phyloP scores from a whole-genome alignment of 1,284 basidiomycete species.

The Fomitopsis schrenkii region DNA sequence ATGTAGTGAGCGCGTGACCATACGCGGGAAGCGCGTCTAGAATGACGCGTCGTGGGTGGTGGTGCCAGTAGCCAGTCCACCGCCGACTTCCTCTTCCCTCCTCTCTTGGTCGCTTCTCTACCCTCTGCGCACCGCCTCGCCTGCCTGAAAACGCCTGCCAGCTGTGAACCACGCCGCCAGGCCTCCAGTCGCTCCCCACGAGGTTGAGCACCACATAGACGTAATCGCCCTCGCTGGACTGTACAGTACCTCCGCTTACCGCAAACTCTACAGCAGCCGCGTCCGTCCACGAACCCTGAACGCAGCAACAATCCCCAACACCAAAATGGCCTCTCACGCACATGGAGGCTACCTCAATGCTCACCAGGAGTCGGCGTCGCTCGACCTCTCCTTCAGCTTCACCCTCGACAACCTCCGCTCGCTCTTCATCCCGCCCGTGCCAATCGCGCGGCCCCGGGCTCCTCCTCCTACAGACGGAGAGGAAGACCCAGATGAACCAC shows the following conservation, averaged over 20 bases:
- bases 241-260: not conserved
- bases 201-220: not conserved
- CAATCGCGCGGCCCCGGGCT: not conserved
- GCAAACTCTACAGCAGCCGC: not conserved
- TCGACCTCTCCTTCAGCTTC: constrained; percentile 8
- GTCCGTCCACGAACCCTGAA: not conserved
- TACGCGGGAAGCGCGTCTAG: no score
- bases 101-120: not conserved
- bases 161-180: not conserved
- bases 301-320: not conserved
- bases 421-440: not conserved
- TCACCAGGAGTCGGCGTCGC: constrained; percentile 3
- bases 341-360: not conserved
- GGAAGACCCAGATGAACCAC: not conserved
- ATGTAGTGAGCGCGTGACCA: no score
- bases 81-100: no score
- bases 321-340: not conserved
- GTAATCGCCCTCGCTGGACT: not conserved
- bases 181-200: not conserved
- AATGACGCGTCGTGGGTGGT: no score
- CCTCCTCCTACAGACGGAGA: not conserved
- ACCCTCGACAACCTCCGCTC: constrained; percentile 4
- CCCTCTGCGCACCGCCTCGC: not conserved
- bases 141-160: not conserved
- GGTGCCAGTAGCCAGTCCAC: no score